phyloP scores from a whole-genome alignment of 352 stramenopile species.

The Globisporangium takayamanum region DNA sequence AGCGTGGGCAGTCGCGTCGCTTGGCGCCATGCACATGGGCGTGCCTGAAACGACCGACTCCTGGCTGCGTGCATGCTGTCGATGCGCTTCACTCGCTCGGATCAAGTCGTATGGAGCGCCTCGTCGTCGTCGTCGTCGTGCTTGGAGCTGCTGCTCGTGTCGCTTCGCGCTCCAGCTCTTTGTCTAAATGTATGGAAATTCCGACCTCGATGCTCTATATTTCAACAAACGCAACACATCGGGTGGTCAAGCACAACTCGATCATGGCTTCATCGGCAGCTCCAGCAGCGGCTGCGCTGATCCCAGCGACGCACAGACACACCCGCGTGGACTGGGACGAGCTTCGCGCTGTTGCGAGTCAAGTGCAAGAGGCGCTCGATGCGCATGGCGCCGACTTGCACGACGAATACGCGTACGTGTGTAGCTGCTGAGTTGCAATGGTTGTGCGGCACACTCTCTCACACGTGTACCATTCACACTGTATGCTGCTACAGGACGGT shows the following conservation, averaged over 20 bases:
- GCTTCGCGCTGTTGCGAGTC: conserved; percentile 34
- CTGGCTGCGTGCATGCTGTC: too few species aligned
- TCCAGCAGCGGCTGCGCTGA: conserved; percentile 11
- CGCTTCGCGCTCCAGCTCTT: too few species aligned
- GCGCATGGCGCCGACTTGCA: conserved; percentile 39
- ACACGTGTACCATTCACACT: not conserved
- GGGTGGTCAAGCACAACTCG: too few species aligned
- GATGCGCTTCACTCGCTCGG: too few species aligned
- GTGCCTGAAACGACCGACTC: too few species aligned
- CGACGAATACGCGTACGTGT: conserved; percentile 50
- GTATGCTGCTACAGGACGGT: conserved; percentile 31
- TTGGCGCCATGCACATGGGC: too few species aligned
- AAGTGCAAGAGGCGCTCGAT: conserved; percentile 63
- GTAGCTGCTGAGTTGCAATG: not conserved
- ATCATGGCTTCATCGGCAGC: conserved; percentile 10
- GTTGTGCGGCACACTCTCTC: not conserved
- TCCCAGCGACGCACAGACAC: conserved; percentile 16
- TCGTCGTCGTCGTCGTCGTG: not conserved
- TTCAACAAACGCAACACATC: too few species aligned
- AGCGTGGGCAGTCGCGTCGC: too few species aligned
- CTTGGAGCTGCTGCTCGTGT: too few species aligned
- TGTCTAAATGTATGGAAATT: too few species aligned
- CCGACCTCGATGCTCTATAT: too few species aligned
- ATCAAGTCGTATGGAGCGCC: not conserved
- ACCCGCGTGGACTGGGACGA: conserved; percentile 55